Base-by-base conservation (phyloP, 1,284 basidiomycete genomes). In the Malassezia caprae region DNA sequence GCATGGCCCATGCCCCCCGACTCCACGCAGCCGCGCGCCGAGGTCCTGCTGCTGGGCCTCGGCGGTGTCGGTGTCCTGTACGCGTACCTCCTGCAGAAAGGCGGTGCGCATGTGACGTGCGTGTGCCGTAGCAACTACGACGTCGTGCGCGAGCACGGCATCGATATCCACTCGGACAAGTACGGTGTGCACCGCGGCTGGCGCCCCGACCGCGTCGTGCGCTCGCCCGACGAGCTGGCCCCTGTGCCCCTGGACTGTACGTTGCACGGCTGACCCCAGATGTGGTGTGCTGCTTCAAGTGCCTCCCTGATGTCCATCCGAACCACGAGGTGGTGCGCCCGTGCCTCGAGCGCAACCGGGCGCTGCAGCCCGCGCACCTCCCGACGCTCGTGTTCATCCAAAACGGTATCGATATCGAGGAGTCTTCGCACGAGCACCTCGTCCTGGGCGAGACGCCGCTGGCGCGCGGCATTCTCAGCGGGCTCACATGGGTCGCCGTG, bases 321-420 rank as follows among this genome's bases (percentile, higher is more conserved):
- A 86, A 82, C 4, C 76, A 83, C 0, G 70, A 76, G 12, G 75
- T 87, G 12, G 78, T 88, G 15, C 75, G 77, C 19, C 82, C 84
- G 1, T 76, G 84, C 1, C 76, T 88, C 4, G 55, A 69, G 70
- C 64, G 50, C 13, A 76, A 76, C 1, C 27, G 19, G 1, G 27
- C 46, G n/a, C 51, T 59, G 3, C 59, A 84, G 64, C 46, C 46
- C 13, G 24, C 31, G 21, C 46, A 28, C 12, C 67, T 76, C 3
- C 78, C 79, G 0, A 80, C 80, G 1, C 85, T 84, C 62, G 81
- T 85, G 1, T 69, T 88, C 13, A 74, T 88, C 41, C 85, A 87
- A 76, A 88, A 89, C 69, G 86, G 87, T 1, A 76, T 89, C 4
- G 83, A 82, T 27, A 82, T 87, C 21, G 86, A 88, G 67, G 76